These are phyloP conservation scores for Podospora pseudocomata DNA, from an alignment of 495 filamentous ascomycete species.

Conservation along the genomic window DNA sequence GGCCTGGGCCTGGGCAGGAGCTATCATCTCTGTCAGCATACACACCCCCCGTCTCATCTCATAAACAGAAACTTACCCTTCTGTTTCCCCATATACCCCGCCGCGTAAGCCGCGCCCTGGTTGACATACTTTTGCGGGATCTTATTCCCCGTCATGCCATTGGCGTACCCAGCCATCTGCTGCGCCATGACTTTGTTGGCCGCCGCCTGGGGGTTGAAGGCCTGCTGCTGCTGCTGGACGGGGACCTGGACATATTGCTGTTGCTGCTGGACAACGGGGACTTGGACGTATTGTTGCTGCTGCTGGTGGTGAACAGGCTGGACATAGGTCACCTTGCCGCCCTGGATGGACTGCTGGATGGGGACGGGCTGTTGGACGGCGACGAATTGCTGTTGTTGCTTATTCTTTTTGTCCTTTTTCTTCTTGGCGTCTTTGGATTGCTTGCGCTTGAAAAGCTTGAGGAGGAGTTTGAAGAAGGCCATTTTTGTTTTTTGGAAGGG, in stretches of 20 bases:
- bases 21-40: background rate
- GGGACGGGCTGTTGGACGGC: slow-evolving; percentile 1
- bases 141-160: slow-evolving; percentile 3
- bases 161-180: slow-evolving; percentile 1
- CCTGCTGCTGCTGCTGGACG: background rate
- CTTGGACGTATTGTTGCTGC: background rate
- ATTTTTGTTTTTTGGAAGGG: slow-evolving; percentile 1
- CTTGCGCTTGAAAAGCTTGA: slow-evolving; percentile 12
- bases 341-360: slow-evolving; percentile 4
- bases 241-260: background rate
- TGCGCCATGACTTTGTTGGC: slow-evolving; percentile 3
- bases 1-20: background rate
- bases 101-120: background rate
- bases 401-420: background rate
- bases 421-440: slow-evolving; percentile 8
- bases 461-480: slow-evolving; percentile 1
- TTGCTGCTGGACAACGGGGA: background rate
- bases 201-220: background rate
- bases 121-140: slow-evolving; percentile 1
- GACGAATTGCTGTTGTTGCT: background rate
- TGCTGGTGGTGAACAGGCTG: background rate
- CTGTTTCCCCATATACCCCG: background rate
- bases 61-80: background rate
- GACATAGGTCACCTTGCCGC: background rate
- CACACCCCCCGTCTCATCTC: background rate